Base-by-base conservation (phyloP, 2,329 filamentous ascomycete species). In the Phyllosticta citriasiana region DNA sequence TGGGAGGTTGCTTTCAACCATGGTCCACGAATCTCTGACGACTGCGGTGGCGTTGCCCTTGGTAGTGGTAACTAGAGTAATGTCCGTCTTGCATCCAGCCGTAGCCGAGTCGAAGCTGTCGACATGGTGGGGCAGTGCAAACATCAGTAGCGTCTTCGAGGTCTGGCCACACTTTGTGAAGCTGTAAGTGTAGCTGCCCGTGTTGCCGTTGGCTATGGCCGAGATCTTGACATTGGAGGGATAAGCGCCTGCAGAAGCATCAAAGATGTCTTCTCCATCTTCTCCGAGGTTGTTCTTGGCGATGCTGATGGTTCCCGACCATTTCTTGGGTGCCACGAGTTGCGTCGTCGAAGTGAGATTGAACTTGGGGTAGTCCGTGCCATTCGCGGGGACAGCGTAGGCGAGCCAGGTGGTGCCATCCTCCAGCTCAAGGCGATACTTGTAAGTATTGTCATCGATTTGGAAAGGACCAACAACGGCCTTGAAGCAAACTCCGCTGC, bases 51-150 rank as follows among this genome's bases (percentile, higher is more conserved):
- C 88, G n/a, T 84, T 76, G 5, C 94, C 94, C 74, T 97, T 97
- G 33, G 91, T 96, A 0, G 91, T 89, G 1, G 91, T 94, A 63
- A 87, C 83, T 58, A 97, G 77, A 63, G 82, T 78, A 7, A 95
- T 73, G 14, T 78, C 70, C 7, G 76, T 82, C 53, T 78, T 68
- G 14, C 78, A 78, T 35, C 79, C 75, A 10, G 75, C 75, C 2
- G 84, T 85, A 3, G 73, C 72, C 2, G 72, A 65, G 66, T 90
- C 84, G 65, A 97, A 94, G 0, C 89, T 90, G 52, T 85, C 79
- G 1, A 89, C 72, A 65, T 97, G 94, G 73, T 99, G 94, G 50
- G 93, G 91, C 57, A 99, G 77, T 19, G 91, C 91, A 71, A 88
- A 97, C 88, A 96, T 95, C 65, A 94, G 78, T 53, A 96, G 78